Evolutionary conservation across 202 grass and related monocot species (phyloP).

Genomic region (Thinopyrum obtusiflorum): DNA sequence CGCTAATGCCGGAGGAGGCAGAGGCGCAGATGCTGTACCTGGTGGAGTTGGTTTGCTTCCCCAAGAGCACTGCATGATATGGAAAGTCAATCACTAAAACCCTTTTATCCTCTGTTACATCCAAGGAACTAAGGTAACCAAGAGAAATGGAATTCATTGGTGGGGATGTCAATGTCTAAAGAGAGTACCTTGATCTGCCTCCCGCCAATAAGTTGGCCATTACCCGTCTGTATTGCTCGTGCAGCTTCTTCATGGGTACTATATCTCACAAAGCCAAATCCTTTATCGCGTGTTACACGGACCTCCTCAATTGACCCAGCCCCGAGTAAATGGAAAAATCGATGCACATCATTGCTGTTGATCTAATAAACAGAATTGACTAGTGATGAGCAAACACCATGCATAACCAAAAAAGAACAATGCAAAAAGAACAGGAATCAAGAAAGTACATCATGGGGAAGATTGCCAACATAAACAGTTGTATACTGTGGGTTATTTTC

Average conservation of each 20-base stretch:
- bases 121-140: not conserved
- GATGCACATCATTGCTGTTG: conserved; percentile 73
- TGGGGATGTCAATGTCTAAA: not conserved
- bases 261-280: conserved; percentile 93
- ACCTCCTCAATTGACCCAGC: conserved; percentile 86
- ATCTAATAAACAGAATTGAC: conserved; percentile 48
- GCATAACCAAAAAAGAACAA: conserved; percentile 1
- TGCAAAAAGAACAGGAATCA: not conserved
- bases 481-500: conserved; percentile 83
- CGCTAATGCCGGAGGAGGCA: conserved; percentile 58
- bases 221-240: conserved; percentile 73
- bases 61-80: conserved; percentile 75
- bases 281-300: conserved; percentile 79
- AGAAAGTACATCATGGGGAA: conserved; percentile 68
- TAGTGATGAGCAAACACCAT: not conserved
- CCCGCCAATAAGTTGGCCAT: conserved; percentile 60
- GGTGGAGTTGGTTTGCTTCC: conserved; percentile 88
- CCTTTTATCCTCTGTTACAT: not conserved
- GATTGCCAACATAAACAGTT: conserved; percentile 92
- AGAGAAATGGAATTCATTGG: not conserved
- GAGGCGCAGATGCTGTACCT: conserved; percentile 62
- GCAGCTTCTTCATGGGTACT: conserved; percentile 86
- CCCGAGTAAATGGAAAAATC: conserved; percentile 70
- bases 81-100: not conserved
- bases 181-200: conserved; percentile 76